Conservation (phyloP, 2,329 filamentous ascomycete species). For the Daldinia sp. region DNA sequence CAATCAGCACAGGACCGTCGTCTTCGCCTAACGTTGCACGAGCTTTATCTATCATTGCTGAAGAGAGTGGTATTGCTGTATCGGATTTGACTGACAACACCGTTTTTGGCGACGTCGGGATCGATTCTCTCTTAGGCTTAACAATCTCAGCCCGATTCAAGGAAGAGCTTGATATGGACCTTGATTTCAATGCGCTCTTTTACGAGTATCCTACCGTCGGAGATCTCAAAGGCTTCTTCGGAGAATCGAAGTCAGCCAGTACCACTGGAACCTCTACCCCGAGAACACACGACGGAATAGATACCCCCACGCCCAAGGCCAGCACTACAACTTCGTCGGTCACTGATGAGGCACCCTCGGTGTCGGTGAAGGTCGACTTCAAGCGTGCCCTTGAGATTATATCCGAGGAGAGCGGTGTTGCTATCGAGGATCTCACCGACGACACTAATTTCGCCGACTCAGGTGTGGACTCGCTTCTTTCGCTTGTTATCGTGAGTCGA, state of each 20-base stretch:
- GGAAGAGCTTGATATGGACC: constrained; percentile 45
- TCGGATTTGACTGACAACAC: constrained; percentile 38
- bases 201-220: constrained; percentile 41
- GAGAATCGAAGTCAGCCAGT: constrained; percentile 7
- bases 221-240: constrained; percentile 30
- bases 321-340: constrained; percentile 46
- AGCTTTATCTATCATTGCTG: constrained; percentile 41
- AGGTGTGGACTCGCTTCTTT: constrained; percentile 51
- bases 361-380: not conserved
- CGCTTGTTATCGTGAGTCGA: constrained; percentile 48
- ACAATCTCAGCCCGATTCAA: constrained; percentile 46
- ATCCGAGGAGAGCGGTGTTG: constrained; percentile 65
- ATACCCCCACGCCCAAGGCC: constrained; percentile 33
- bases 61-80: constrained; percentile 41
- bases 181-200: constrained; percentile 42
- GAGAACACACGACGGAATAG: not conserved
- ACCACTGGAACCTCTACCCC: not conserved
- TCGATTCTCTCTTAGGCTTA: constrained; percentile 49
- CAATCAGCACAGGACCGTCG: not conserved
- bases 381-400: constrained; percentile 49
- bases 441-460: constrained; percentile 48
- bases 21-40: not conserved
- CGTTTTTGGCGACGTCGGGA: constrained; percentile 45
- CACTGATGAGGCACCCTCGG: not conserved
- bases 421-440: constrained; percentile 55